phyloP scores from a whole-genome alignment of 2,329 filamentous ascomycete genomes.

The Xylaria multiplex region DNA sequence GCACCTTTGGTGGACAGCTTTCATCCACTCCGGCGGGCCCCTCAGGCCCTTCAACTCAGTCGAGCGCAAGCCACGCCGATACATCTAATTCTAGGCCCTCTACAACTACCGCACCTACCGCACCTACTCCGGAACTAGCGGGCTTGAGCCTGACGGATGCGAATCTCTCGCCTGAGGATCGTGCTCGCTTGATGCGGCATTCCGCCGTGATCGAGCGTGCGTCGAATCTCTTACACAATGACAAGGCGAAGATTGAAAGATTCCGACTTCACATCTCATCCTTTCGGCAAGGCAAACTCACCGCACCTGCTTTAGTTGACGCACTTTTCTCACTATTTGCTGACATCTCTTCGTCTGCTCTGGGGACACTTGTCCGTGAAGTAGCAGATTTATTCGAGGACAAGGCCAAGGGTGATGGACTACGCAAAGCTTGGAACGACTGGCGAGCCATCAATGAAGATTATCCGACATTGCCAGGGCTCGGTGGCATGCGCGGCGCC shows the following conservation, averaged over 20 bases:
- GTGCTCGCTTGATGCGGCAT: constrained; percentile 82
- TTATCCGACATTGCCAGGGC: constrained; percentile 86
- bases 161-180: constrained; percentile 77
- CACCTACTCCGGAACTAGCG: constrained; percentile 54
- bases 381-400: constrained; percentile 94
- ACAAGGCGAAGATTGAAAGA: constrained; percentile 75
- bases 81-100: constrained; percentile 42
- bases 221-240: constrained; percentile 80
- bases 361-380: constrained; percentile 91
- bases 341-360: constrained; percentile 79
- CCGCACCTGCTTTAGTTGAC: constrained; percentile 82
- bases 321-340: constrained; percentile 85
- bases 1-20: constrained; percentile 87
- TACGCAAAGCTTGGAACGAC: constrained; percentile 90
- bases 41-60: constrained; percentile 52
- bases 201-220: constrained; percentile 87
- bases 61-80: constrained; percentile 9
- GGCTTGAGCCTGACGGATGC: constrained; percentile 63
- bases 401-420: constrained; percentile 73
- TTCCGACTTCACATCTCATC: constrained; percentile 85
- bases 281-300: constrained; percentile 75
- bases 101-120: constrained; percentile 42
- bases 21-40: constrained; percentile 64
- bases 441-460: constrained; percentile 97
- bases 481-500: constrained; percentile 73